Conservation (phyloP, 768 basidiomycete genomes). For the Lyophyllum atratum region DNA sequence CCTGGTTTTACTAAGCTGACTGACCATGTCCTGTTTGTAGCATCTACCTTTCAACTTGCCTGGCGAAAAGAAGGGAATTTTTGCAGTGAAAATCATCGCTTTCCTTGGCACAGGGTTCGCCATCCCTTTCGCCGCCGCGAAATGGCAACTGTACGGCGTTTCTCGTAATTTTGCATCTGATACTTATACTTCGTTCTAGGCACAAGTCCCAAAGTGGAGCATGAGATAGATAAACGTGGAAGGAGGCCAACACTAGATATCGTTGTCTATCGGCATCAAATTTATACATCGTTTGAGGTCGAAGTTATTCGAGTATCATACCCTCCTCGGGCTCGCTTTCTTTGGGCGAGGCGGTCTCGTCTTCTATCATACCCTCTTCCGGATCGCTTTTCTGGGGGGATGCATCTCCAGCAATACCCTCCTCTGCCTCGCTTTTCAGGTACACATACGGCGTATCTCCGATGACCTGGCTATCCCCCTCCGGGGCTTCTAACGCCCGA, state of each 20-base stretch:
- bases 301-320: slow-evolving; percentile 16
- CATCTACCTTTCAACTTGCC: slow-evolving; percentile 60
- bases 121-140: slow-evolving; percentile 66
- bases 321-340: slow-evolving; percentile 20
- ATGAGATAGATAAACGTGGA: neutral
- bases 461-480: slow-evolving; percentile 22
- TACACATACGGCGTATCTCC: neutral
- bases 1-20: slow-evolving; percentile 9
- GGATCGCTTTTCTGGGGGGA: slow-evolving; percentile 16
- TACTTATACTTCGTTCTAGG: slow-evolving; percentile 30
- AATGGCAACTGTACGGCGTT: slow-evolving; percentile 64
- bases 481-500: slow-evolving; percentile 15
- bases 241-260: neutral
- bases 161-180: neutral
- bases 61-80: slow-evolving; percentile 49
- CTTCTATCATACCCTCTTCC: slow-evolving; percentile 20
- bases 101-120: slow-evolving; percentile 60
- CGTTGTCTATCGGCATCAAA: neutral
- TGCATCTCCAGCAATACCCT: slow-evolving; percentile 7
- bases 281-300: neutral
- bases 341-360: too few species aligned
- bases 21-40: slow-evolving; percentile 27
- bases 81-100: slow-evolving; percentile 47
- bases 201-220: slow-evolving; percentile 38
- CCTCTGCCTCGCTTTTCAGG: slow-evolving; percentile 15